phyloP scores from a whole-genome alignment of 805 yeast genomes.

The Candida alai region DNA sequence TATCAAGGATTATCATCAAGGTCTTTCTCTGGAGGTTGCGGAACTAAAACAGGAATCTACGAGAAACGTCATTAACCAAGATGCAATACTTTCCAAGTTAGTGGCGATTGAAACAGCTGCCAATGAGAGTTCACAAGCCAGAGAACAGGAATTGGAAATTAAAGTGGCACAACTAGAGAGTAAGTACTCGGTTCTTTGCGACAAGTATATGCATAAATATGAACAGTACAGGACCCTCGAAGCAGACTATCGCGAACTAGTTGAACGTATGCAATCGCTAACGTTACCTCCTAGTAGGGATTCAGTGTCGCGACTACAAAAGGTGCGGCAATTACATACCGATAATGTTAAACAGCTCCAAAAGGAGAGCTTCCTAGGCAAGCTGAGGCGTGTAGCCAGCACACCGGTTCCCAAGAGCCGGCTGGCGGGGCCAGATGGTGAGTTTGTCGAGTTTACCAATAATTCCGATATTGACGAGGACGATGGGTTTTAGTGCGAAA shows the following conservation, averaged over 20 bases:
- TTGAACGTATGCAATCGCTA: conserved; percentile 9
- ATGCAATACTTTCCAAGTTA: no score
- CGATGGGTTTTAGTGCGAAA: conserved; percentile 10
- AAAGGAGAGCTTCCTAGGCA: neutral
- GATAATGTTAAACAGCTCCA: conserved; percentile 9
- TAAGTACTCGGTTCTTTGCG: conserved; percentile 18
- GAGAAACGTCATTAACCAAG: no score
- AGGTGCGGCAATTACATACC: conserved; percentile 11
- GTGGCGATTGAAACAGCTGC: no score
- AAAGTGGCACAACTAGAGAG: conserved; percentile 11
- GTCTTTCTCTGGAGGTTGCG: no score
- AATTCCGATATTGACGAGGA: no score
- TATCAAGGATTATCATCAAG: no score
- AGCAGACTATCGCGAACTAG: conserved; percentile 18
- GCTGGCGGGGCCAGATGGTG: conserved; percentile 3
- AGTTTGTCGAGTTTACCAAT: conserved; percentile 2
- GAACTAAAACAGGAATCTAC: no score
- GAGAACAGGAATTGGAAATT: conserved; percentile 5
- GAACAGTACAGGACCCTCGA: conserved; percentile 19
- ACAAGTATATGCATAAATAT: conserved; percentile 22
- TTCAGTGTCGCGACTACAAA: conserved; percentile 7
- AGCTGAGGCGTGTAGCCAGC: conserved; percentile 25
- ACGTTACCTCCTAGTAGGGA: conserved; percentile 1
- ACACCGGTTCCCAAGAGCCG: conserved; percentile 12
- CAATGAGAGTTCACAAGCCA: neutral